These are phyloP conservation scores for Wickerhamiella brachini DNA, from an alignment of 805 yeast species.

Conservation along the genomic window DNA sequence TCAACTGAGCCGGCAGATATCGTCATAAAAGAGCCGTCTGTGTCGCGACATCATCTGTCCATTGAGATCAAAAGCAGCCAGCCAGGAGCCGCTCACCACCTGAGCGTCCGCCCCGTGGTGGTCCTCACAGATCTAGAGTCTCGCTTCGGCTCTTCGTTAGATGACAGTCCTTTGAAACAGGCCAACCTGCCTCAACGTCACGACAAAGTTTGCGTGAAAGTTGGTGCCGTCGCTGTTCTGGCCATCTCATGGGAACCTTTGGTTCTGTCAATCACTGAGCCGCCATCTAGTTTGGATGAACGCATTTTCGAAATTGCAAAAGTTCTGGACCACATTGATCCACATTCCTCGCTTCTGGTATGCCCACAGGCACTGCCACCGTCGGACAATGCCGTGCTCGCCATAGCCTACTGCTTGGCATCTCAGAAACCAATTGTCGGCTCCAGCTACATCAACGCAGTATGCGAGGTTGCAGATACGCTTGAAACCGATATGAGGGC, in stretches of 20 bases:
- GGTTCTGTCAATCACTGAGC: constrained; percentile 5
- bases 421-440: neutral
- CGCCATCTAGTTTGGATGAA: neutral
- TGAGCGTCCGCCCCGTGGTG: constrained; percentile 11
- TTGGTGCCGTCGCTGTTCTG: constrained; percentile 17
- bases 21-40: constrained; percentile 14
- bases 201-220: constrained; percentile 4
- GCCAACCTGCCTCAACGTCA: neutral
- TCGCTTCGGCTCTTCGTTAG: constrained; percentile 18
- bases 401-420: neutral
- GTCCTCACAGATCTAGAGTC: constrained; percentile 17
- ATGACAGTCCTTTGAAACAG: constrained; percentile 1
- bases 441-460: neutral
- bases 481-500: constrained; percentile 3
- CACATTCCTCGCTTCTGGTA: neutral
- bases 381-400: neutral
- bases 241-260: constrained; percentile 18
- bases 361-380: neutral
- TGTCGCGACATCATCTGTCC: constrained; percentile 18
- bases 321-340: neutral
- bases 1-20: constrained; percentile 6
- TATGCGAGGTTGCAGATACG: neutral
- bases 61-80: constrained; percentile 9
- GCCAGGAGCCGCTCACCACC: constrained; percentile 10
- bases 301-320: neutral